Evolutionary conservation across 2,329 filamentous ascomycete species (phyloP).

Genomic region (Phoma sp.): DNA sequence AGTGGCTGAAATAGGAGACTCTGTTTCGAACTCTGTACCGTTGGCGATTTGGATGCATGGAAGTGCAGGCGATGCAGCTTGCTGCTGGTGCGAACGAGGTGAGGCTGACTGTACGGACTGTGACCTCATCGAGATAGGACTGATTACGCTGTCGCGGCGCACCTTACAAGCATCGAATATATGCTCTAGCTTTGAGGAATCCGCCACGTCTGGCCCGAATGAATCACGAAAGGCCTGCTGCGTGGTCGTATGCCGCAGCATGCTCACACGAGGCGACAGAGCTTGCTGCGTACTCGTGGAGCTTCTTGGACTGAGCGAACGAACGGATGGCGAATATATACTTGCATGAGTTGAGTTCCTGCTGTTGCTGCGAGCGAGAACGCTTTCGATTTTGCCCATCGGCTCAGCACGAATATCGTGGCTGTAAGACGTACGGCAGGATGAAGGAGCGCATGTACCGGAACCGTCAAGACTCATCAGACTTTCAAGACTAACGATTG

Average conservation of each 20-base stretch:
- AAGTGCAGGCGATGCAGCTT: background rate
- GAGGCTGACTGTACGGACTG: constrained; percentile 1
- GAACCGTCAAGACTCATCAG: constrained; percentile 38
- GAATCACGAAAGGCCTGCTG: constrained; percentile 1
- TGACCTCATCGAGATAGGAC: background rate
- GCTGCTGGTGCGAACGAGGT: background rate
- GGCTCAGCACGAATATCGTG: constrained; percentile 20
- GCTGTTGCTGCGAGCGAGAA: constrained; percentile 9
- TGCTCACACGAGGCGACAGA: constrained; percentile 32
- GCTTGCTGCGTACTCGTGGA: constrained; percentile 26
- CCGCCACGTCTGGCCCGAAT: background rate
- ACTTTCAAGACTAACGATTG: too few species aligned
- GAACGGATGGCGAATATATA: background rate
- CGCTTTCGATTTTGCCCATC: constrained; percentile 23
- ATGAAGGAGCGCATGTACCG: constrained; percentile 28
- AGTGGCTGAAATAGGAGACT: constrained; percentile 33
- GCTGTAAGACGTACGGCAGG: constrained; percentile 20
- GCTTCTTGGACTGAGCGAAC: constrained; percentile 15
- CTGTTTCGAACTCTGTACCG: constrained; percentile 31
- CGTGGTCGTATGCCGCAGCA: constrained; percentile 31
- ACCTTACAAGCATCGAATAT: background rate
- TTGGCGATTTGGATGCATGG: constrained; percentile 37
- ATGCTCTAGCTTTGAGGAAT: background rate
- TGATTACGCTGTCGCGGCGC: constrained; percentile 1
- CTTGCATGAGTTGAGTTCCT: background rate